phyloP scores from a whole-genome alignment of 2,329 filamentous ascomycete genomes.

The Didymella lethalis region DNA sequence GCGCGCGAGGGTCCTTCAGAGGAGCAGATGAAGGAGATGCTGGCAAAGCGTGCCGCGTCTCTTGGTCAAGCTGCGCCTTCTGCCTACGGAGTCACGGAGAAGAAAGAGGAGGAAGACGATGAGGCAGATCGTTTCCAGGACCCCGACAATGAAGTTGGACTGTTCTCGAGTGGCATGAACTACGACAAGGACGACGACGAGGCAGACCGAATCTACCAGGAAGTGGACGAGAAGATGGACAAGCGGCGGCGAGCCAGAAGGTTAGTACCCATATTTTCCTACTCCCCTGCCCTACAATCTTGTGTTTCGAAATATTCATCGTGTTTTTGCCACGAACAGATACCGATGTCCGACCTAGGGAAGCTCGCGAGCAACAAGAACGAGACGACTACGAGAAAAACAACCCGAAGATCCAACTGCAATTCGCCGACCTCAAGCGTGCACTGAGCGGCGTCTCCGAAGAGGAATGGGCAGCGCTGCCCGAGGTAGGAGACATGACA shows the following conservation, averaged over 20 bases:
- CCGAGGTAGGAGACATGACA: constrained; percentile 95
- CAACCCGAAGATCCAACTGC: constrained; percentile 97
- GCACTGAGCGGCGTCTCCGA: constrained; percentile 87
- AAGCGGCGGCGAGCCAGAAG: constrained; percentile 83
- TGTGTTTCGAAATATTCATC: constrained; percentile 67
- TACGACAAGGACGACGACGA: constrained; percentile 99
- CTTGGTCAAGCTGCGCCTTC: constrained; percentile 76
- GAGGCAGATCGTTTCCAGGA: constrained; percentile 88
- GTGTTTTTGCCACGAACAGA: constrained; percentile 72
- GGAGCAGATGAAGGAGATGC: constrained; percentile 97
- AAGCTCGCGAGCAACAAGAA: constrained; percentile 91
- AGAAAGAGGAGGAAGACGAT: constrained; percentile 74
- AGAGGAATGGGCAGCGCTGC: constrained; percentile 95
- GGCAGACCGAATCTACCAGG: constrained; percentile 93
- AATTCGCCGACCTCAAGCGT: constrained; percentile 95
- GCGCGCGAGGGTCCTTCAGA: constrained; percentile 94
- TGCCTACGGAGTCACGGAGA: constrained; percentile 73
- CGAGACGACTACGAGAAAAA: constrained; percentile 94
- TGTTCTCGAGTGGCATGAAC: constrained; percentile 87
- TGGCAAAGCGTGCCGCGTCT: constrained; percentile 89
- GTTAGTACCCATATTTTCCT: constrained; percentile 65
- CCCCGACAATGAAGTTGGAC: constrained; percentile 93
- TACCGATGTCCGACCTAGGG: constrained; percentile 81
- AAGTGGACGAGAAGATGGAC: constrained; percentile 97
- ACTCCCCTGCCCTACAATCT: constrained; percentile 26